Base-by-base conservation (phyloP, 177 flowering plant species). In the Vitis hybrid region DNA sequence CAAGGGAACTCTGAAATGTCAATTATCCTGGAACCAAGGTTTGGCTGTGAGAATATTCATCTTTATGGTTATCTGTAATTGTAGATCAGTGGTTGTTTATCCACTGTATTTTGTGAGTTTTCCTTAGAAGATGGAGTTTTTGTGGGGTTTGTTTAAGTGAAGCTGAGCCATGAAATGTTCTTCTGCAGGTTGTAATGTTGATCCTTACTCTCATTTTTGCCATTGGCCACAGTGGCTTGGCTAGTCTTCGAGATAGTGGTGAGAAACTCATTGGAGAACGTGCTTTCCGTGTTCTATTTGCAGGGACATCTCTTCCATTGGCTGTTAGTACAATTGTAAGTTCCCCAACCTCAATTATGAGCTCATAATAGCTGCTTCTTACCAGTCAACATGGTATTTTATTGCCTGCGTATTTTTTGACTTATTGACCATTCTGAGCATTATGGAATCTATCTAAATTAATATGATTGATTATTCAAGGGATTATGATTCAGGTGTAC, bases 221-320 rank as follows among this genome's bases (percentile, higher is more conserved):
- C 67, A 60, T 69, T 70, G 92, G 81, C 58, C 99, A 95, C 67
- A 93, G 99, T 83, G 99, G 99, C 66, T 77, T 95, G 81, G 98
- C 99, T 67, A 95, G 93, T 82, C 78, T 93, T 13, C 76, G 99
- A 74, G 91, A 91, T 56, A 50, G 60, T n/a, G 96, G 98, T 54
- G 99, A 95, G 83, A 84, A 90, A 74, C 81, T 95, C 52, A 88
- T 95, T 27, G 99, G 99, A 56, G 91, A 91, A 79, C 87, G 99
- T 67, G 97, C 97, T 49, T 93, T 68, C 74, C 92, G 98, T 56
- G 99, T 95, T 65, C 61, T 95, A 51, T 95, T 93, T 80, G 98
- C 99, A 2, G 99, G 93, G 54, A 48, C 79, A 48, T 93, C 99
- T 63, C 93, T 95, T 71, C 99, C 99, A 35, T 72, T 95, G 72